Evolutionary conservation across 495 filamentous ascomycete species (phyloP).

Genomic region (Penicillium samsonianum): DNA sequence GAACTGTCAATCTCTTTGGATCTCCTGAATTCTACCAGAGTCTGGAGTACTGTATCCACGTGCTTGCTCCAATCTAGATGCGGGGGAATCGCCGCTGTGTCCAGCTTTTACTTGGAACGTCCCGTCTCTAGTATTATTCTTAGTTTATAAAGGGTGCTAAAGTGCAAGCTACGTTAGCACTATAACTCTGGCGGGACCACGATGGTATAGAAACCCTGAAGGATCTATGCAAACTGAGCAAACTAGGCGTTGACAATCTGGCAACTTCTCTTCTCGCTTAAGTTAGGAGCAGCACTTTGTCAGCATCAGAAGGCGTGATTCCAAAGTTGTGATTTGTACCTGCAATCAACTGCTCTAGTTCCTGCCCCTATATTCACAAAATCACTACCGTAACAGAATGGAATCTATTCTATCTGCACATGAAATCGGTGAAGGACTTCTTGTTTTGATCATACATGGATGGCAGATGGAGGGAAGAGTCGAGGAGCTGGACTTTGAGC

Average conservation of each 20-base stretch:
- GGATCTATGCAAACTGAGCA: too few relatives aligned
- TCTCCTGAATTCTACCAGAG: too few relatives aligned
- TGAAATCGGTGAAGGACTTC: constrained; percentile 34
- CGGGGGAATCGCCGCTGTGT: not conserved
- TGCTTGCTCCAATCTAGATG: not conserved
- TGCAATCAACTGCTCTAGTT: not conserved
- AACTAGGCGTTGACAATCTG: too few relatives aligned
- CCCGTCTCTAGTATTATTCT: not conserved
- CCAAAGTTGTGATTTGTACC: not conserved
- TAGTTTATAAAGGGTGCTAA: too few relatives aligned
- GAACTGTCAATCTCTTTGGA: too few relatives aligned
- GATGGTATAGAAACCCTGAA: too few relatives aligned
- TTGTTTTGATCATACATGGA: constrained; percentile 34
- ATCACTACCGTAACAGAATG: constrained; percentile 13
- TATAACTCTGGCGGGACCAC: too few relatives aligned
- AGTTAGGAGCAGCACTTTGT: not conserved
- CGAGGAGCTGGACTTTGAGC: constrained; percentile 35
- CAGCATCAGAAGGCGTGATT: not conserved
- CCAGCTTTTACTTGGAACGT: not conserved
- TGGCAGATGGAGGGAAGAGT: constrained; percentile 30
- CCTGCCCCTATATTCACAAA: constrained; percentile 4
- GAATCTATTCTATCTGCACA: constrained; percentile 26
- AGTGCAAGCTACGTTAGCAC: too few relatives aligned
- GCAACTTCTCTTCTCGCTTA: too few relatives aligned
- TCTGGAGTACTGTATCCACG: too few relatives aligned